Conservation (phyloP, 2,329 filamentous ascomycete species). For the Exophiala phaeomuriformis region DNA sequence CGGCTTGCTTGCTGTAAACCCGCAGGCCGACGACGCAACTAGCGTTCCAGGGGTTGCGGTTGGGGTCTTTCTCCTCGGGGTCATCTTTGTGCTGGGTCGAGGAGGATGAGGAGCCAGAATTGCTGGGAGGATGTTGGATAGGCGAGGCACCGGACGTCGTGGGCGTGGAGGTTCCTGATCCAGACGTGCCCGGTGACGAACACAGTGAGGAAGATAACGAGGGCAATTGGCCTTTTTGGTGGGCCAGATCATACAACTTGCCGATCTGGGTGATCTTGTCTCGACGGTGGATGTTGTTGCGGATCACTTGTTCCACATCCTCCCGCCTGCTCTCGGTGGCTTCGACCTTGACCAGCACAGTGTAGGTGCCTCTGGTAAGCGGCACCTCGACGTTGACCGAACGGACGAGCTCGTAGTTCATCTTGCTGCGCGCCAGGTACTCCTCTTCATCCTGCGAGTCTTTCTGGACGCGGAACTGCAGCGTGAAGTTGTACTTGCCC, state of each 20-base stretch:
- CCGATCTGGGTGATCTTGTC: constrained; percentile 60
- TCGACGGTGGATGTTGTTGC: constrained; percentile 56
- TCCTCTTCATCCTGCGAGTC: constrained; percentile 51
- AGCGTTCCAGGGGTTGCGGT: constrained; percentile 51
- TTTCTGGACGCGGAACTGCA: constrained; percentile 52
- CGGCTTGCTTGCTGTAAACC: constrained; percentile 42
- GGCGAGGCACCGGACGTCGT: constrained; percentile 12
- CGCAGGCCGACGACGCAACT: constrained; percentile 55
- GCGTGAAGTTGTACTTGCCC: constrained; percentile 51
- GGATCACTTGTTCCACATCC: constrained; percentile 51
- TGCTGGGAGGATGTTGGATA: constrained; percentile 22
- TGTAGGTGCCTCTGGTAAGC: constrained; percentile 67
- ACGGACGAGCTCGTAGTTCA: constrained; percentile 57
- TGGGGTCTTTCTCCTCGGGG: constrained; percentile 21
- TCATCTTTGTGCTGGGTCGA: constrained; percentile 26
- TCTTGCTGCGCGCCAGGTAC: constrained; percentile 51
- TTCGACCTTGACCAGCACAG: constrained; percentile 66
- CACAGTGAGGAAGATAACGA: neutral
- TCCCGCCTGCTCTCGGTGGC: constrained; percentile 52
- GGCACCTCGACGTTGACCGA: constrained; percentile 71
- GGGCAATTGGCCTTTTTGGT: constrained; percentile 36
- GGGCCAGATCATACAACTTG: constrained; percentile 42
- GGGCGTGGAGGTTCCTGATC: constrained; percentile 22
- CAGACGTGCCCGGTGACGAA: constrained; percentile 7
- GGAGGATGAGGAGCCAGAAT: constrained; percentile 29